phyloP scores from a whole-genome alignment of 371 early-diverging fungal species.

The Rhizopus sp. region DNA sequence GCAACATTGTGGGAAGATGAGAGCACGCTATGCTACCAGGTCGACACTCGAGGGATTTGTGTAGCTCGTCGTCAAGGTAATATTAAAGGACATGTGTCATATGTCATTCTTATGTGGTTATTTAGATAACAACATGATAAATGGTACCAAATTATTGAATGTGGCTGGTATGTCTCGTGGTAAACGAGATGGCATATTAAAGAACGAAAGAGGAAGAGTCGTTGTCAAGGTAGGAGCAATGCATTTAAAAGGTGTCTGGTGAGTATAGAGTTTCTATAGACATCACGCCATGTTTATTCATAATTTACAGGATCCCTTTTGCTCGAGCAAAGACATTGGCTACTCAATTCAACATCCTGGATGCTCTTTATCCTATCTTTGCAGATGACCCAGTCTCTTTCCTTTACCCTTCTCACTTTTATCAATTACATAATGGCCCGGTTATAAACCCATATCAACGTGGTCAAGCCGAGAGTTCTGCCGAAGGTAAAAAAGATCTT shows the following conservation, averaged over 20 bases:
- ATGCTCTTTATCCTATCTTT: slow-evolving; percentile 67
- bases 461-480: neutral
- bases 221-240: slow-evolving; percentile 82
- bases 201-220: slow-evolving; percentile 71
- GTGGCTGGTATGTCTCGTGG: slow-evolving; percentile 80
- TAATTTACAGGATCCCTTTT: slow-evolving; percentile 56
- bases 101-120: neutral
- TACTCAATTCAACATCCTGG: slow-evolving; percentile 59
- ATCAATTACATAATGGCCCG: slow-evolving; percentile 5
- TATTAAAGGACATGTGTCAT: neutral
- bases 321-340: slow-evolving; percentile 64
- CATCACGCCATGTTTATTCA: neutral
- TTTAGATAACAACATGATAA: slow-evolving; percentile 73
- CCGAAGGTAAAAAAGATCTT: neutral
- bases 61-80: slow-evolving; percentile 79
- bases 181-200: slow-evolving; percentile 78
- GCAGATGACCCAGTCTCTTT: slow-evolving; percentile 54
- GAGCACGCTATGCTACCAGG: slow-evolving; percentile 76
- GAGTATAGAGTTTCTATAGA: neutral
- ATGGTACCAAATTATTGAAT: slow-evolving; percentile 80
- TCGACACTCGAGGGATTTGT: slow-evolving; percentile 76
- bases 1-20: slow-evolving; percentile 87
- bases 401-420: slow-evolving; percentile 24
- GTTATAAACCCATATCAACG: neutral
- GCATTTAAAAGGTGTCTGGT: slow-evolving; percentile 83